Percentiles rank a stretch among this genome's conserved stretches.
Evolutionary conservation across 139 green algal species (phyloP).

Genomic region (Chlamydomonas urium): DNA sequence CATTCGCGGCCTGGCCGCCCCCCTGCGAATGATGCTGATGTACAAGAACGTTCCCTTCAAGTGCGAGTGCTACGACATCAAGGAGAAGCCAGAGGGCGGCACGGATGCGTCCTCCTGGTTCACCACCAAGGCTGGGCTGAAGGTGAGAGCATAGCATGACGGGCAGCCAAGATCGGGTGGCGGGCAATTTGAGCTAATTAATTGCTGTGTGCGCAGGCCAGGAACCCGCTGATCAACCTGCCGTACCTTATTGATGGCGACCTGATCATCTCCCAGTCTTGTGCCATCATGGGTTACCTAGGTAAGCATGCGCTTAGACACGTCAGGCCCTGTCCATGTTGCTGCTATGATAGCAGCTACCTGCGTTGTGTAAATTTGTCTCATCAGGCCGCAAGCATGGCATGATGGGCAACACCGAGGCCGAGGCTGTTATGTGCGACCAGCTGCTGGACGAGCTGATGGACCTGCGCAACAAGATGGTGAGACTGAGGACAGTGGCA

Average conservation of each 20-base stretch:
- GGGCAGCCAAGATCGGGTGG: no score
- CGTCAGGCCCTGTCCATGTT: no score
- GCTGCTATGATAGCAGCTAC: no score
- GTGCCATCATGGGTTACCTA: background rate
- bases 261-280: background rate
- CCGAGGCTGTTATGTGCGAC: background rate
- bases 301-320: no score
- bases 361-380: no score
- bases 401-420: background rate
- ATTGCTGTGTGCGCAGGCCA: no score
- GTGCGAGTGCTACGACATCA: background rate
- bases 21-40: conserved; percentile 11
- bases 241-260: background rate
- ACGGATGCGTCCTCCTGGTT: background rate
- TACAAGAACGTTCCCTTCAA: conserved; percentile 3
- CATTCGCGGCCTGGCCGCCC: conserved; percentile 4
- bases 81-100: conserved; percentile 5
- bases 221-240: conserved; percentile 6
- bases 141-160: no score
- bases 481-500: no score
- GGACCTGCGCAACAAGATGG: conserved; percentile 7
- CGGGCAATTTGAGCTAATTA: no score
- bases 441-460: conserved; percentile 4
- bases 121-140: background rate
- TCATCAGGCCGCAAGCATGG: conserved; percentile 9